These are phyloP conservation scores for Trichophyton schoenleinii DNA, from an alignment of 2,329 filamentous ascomycete genomes.

Conservation along the genomic window DNA sequence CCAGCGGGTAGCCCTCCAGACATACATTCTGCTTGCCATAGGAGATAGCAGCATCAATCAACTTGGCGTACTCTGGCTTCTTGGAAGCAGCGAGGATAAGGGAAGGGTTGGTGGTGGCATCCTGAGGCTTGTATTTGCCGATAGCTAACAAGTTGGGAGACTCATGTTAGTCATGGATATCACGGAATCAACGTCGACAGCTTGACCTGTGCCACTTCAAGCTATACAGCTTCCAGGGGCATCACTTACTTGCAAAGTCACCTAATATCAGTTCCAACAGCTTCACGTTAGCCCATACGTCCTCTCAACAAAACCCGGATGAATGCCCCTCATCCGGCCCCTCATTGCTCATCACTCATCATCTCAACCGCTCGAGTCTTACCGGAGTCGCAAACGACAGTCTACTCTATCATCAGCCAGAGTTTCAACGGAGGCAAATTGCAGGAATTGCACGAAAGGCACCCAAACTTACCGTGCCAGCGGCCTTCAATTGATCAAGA, in stretches of 20 bases:
- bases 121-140: constrained; percentile 98
- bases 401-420: constrained; percentile 39
- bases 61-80: constrained; percentile 87
- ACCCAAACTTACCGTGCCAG: constrained; percentile 70
- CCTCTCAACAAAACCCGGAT: not conserved
- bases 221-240: not conserved
- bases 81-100: constrained; percentile 96
- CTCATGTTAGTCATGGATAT: constrained; percentile 13
- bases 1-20: not conserved
- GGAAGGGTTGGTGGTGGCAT: constrained; percentile 99
- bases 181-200: constrained; percentile 18
- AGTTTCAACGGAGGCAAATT: constrained; percentile 2
- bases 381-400: constrained; percentile 95
- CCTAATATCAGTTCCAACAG: constrained; percentile 34
- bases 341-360: not conserved
- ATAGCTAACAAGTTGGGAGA: constrained; percentile 54
- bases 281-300: not conserved
- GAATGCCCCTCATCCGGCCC: constrained; percentile 12
- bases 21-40: constrained; percentile 70
- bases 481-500: constrained; percentile 92
- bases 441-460: constrained; percentile 9
- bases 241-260: constrained; percentile 62
- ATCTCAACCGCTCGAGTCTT: constrained; percentile 30
- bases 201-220: too few relatives aligned
- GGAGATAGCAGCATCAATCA: constrained; percentile 73